Conservation (phyloP, 2,329 filamentous ascomycete species). For the Didymella glomerata region DNA sequence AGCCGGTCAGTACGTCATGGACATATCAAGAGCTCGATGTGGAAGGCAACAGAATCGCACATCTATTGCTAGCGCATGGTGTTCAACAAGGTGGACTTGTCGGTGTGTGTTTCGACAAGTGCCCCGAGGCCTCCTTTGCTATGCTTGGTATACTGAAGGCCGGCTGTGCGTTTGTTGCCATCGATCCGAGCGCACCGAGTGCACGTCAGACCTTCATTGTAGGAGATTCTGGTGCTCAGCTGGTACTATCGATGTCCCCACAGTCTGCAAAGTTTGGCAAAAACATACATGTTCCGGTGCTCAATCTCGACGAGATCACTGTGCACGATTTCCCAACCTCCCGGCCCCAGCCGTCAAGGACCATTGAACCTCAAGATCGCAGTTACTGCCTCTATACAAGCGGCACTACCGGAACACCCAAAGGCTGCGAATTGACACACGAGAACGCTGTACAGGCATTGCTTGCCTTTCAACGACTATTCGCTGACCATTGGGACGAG, state of each 20-base stretch:
- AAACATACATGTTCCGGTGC: slow-evolving; percentile 48
- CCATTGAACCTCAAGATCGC: slow-evolving; percentile 61
- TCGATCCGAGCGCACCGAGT: slow-evolving; percentile 77
- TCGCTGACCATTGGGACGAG: slow-evolving; percentile 75
- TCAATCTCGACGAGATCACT: slow-evolving; percentile 57
- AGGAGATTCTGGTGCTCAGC: slow-evolving; percentile 71
- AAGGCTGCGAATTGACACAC: slow-evolving; percentile 88
- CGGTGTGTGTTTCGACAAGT: slow-evolving; percentile 84
- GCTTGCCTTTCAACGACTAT: slow-evolving; percentile 83
- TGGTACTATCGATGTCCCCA: slow-evolving; percentile 67
- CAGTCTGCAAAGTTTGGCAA: slow-evolving; percentile 52
- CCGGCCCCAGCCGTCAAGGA: slow-evolving; percentile 39
- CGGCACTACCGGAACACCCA: slow-evolving; percentile 85
- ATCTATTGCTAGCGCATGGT: slow-evolving; percentile 64
- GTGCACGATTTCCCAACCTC: slow-evolving; percentile 47
- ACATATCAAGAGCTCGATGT: slow-evolving; percentile 76
- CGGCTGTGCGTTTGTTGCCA: slow-evolving; percentile 80
- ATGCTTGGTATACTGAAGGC: slow-evolving; percentile 85
- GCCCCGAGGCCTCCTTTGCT: slow-evolving; percentile 81
- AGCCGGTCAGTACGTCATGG: slow-evolving; percentile 67
- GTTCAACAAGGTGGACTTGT: slow-evolving; percentile 68
- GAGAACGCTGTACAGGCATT: slow-evolving; percentile 90
- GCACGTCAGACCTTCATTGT: slow-evolving; percentile 81
- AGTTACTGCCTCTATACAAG: slow-evolving; percentile 90
- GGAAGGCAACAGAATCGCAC: slow-evolving; percentile 76